Base-by-base conservation (phyloP, 164 flowering plant genomes). In the Litsea cubeba region DNA sequence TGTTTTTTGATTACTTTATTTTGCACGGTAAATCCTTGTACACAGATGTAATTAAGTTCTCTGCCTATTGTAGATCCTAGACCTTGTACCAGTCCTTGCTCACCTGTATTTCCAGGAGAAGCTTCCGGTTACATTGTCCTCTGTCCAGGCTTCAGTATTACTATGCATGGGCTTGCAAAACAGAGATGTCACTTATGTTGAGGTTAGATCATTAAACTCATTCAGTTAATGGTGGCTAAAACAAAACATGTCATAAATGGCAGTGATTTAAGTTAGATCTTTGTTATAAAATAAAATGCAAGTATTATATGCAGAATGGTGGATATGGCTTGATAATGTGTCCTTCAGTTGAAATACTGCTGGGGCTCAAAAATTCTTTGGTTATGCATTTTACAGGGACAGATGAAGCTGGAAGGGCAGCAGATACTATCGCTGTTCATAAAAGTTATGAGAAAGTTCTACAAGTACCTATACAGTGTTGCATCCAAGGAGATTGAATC, bases 121-220 rank as follows among this genome's bases (percentile, higher is more conserved):
- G 81, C 74, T 96, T 79, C 97, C 97, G 22, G 92, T 94, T 70
- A 72, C 88, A 23, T 68, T 96, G 58, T 85, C 94, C 18, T 81
- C 82, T 79, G 84, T 80, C 62, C 97, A 94, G 82, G 91, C 92
- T 68, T 85, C 94, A 40, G 83, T 92, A 72, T 82, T 96, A 76
- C 89, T 96, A 25, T 88, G 93, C 81, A 79, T 87, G 73, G 97
- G 98, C 58, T 80, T 96, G 89, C 97, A 92, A 82, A 65, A 75
- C 15, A 90, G 82, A 68, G 80, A 85, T 71, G 40, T 89, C 73
- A 81, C 92, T 8, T 84, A 77, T 64, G 71, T 92, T 50, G 91
- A 91, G 99, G 98, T 95, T 71, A 72, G 82, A 24, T 71, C 25
- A 17, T 14, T 10, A 64, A 30, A 11, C 1, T 30, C 49, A 66